phyloP scores from a whole-genome alignment of 345 rosid genomes.

The Luvunga scandens region DNA sequence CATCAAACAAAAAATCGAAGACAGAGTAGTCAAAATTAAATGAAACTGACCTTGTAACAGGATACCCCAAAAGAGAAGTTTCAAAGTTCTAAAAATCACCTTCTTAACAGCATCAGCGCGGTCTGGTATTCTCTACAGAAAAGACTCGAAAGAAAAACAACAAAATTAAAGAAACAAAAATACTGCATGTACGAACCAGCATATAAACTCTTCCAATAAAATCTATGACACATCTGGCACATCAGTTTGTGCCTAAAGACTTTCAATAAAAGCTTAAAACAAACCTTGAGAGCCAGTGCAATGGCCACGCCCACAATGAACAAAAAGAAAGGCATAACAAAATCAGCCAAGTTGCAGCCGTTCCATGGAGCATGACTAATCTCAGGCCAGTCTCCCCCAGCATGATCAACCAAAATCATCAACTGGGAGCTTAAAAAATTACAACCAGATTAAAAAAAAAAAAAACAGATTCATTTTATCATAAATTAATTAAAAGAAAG shows the following conservation, averaged over 20 bases:
- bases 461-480: not conserved
- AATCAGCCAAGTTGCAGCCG: constrained; percentile 92
- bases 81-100: constrained; percentile 59
- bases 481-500: not conserved
- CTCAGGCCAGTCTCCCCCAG: constrained; percentile 86
- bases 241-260: not conserved
- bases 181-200: too few species aligned
- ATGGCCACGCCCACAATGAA: constrained; percentile 91
- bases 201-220: too few species aligned
- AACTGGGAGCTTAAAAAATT: constrained; percentile 31
- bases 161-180: not conserved
- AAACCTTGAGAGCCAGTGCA: constrained; percentile 81
- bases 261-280: not conserved
- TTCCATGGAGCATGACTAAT: constrained; percentile 90
- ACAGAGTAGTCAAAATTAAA: not conserved
- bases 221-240: too few species aligned
- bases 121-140: constrained; percentile 48
- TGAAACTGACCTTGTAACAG: constrained; percentile 65
- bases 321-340: constrained; percentile 91
- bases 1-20: not conserved
- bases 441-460: not conserved
- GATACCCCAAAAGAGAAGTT: constrained; percentile 91
- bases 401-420: constrained; percentile 90
- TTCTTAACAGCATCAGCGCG: constrained; percentile 48
- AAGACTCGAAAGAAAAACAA: not conserved